Conservation (phyloP, 2,329 filamentous ascomycete species). For the Cadophora sp. region DNA sequence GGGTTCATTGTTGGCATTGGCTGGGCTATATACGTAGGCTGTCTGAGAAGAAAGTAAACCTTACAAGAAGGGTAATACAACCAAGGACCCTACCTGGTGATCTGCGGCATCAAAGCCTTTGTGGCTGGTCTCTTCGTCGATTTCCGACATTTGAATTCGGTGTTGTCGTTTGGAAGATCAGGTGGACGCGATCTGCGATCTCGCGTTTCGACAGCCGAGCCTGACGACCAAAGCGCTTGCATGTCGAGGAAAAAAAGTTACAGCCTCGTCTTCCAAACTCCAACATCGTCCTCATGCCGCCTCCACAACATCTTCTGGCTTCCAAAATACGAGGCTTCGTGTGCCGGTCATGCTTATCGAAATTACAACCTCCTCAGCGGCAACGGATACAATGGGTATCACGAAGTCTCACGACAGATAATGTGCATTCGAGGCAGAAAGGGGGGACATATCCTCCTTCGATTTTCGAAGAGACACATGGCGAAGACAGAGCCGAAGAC, state of each 20-base stretch:
- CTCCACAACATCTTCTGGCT: conserved; percentile 38
- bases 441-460: conserved; percentile 15
- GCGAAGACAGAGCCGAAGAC: background rate
- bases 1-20: conserved; percentile 28
- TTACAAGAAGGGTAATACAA: conserved; percentile 5
- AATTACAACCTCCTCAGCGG: conserved; percentile 34
- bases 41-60: conserved; percentile 39
- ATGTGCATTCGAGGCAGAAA: conserved; percentile 15
- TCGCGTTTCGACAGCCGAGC: conserved; percentile 29
- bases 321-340: conserved; percentile 42
- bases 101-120: conserved; percentile 42
- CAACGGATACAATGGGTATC: conserved; percentile 35
- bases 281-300: conserved; percentile 43
- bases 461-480: background rate
- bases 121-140: conserved; percentile 39
- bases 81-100: conserved; percentile 41
- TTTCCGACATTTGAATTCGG: conserved; percentile 42
- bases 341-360: conserved; percentile 44
- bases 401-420: conserved; percentile 35
- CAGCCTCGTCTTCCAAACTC: conserved; percentile 22
- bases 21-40: conserved; percentile 48
- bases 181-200: conserved; percentile 15
- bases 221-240: conserved; percentile 22
- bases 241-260: conserved; percentile 13
- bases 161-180: background rate